A percentile compares a stretch with the other conserved stretches of the same genome.
Conservation (phyloP, 441 rosid genomes). For the Iberis amara region DNA sequence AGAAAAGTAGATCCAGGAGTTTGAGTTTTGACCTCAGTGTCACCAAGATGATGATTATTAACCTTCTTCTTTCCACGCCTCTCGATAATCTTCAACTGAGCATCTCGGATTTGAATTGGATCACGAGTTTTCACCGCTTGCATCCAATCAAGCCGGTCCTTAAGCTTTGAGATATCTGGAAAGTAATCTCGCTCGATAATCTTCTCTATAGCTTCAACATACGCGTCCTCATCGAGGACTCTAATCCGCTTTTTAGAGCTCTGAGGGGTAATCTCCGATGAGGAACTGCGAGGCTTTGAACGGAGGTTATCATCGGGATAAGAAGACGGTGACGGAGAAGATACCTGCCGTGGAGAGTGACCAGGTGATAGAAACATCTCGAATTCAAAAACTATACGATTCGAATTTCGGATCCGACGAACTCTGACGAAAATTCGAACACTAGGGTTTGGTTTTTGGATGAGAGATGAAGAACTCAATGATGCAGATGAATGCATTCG, state of each 20-base stretch:
- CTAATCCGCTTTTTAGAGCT: conserved; percentile 46
- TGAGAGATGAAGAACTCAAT: too few species aligned
- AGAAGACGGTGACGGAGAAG: conserved; percentile 60
- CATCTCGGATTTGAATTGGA: conserved; percentile 78
- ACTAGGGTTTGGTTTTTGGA: conserved; percentile 22
- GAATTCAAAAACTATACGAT: not conserved
- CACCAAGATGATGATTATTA: conserved; percentile 27
- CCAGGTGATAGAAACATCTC: conserved; percentile 89
- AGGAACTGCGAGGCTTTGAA: conserved; percentile 28
- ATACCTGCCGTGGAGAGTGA: conserved; percentile 78
- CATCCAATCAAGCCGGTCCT: conserved; percentile 90
- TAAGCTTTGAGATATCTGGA: conserved; percentile 89
- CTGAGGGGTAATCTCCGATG: conserved; percentile 32
- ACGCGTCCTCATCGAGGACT: conserved; percentile 83
- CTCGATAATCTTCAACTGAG: conserved; percentile 87
- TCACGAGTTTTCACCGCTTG: conserved; percentile 80
- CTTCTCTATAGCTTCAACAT: conserved; percentile 78
- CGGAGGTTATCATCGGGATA: conserved; percentile 32
- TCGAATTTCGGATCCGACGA: not conserved
- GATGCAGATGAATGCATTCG: too few species aligned
- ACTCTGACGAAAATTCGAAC: conserved; percentile 3
- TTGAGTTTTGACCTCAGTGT: conserved; percentile 42
- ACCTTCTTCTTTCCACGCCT: conserved; percentile 60
- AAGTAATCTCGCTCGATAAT: conserved; percentile 93
- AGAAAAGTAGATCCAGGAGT: conserved; percentile 87